Base-by-base conservation (phyloP, 148 eudicot genomes). In the Drosera capensis region DNA sequence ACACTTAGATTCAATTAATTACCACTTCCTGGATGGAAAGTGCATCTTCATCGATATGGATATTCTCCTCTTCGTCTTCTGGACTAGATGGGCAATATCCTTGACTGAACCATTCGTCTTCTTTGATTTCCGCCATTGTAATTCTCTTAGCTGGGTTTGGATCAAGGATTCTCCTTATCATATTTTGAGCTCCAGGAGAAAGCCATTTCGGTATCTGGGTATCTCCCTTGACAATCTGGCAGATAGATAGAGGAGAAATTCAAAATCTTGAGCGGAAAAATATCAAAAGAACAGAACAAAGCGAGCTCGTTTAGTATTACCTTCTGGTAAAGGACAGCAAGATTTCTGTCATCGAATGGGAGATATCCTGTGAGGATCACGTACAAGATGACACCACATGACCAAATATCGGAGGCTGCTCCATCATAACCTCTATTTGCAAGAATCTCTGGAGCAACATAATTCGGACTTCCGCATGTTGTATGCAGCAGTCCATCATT, bases 391-490 rank as follows among this genome's bases (percentile, higher is more conserved):
- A 90, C 95, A 20, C 97, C 97, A 51, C 95, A 90, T 0, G 97
- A 88, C 97, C 97, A 90, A 14, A 74, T 70, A 62, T 90, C 97
- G 0, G 97, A 77, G 16, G 87, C 68, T 30, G 84, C 77, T 12
- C 97, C 97, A 40, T 71, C 66, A 40, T 88, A 88, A 12, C 97
- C 97, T 51, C 82, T 63, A 64, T 80, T 75, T 22, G 74, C 72
- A 5, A 90, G 78, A 42, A 90, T 62, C 72, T 90, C 97, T 9
- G 97, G 97, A n/a, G 97, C 94, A 30, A 88, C 93, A 13, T 90
- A 90, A 49, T 90, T 90, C 20, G 97, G 97, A 67, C 92, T 90
- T 49, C 97, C 97, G 54, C 97, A 90, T 23, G 97, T 90, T 43
- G 97, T 90, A 62, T 84, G 97, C 51, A 90, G 68, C 47, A 90